These are phyloP conservation scores for Pinus taeda DNA, from an alignment of 75 land plant species.

Conservation along the genomic window DNA sequence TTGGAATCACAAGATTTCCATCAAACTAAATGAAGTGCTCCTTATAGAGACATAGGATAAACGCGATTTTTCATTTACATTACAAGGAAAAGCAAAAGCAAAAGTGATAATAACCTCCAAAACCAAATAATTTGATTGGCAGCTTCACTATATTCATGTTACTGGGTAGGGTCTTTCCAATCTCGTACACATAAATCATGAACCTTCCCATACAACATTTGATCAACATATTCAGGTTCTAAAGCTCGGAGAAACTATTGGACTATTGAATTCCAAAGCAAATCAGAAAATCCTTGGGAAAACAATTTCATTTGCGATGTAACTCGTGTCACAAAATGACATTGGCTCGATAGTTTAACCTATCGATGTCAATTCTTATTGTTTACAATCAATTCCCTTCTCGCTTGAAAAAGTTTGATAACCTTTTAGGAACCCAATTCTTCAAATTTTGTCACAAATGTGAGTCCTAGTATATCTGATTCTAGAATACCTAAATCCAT, in stretches of 20 bases:
- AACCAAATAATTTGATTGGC: conserved; percentile 58
- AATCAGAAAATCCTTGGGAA: conserved; percentile 75
- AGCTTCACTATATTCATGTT: conserved; percentile 41
- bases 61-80: too few relatives aligned
- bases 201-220: conserved; percentile 39
- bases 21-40: too few relatives aligned
- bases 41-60: too few relatives aligned
- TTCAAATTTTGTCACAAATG: conserved; percentile 76
- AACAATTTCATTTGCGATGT: conserved; percentile 63
- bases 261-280: conserved; percentile 29
- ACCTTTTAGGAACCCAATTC: conserved; percentile 58
- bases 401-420: conserved; percentile 72
- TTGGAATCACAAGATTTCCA: too few relatives aligned
- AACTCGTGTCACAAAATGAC: conserved; percentile 57
- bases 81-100: not conserved
- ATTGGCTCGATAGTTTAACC: conserved; percentile 61
- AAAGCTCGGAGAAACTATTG: conserved; percentile 35
- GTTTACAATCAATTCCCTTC: conserved; percentile 59
- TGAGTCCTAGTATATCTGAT: conserved; percentile 75
- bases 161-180: conserved; percentile 65
- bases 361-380: conserved; percentile 66
- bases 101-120: conserved; percentile 45
- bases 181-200: conserved; percentile 44
- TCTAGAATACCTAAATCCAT: conserved; percentile 71
- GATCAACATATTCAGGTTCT: conserved; percentile 44